Percentiles rank a stretch among this genome's conserved stretches.
Evolutionary conservation across 768 basidiomycete genomes (phyloP).

Genomic region (Pleurotus giganteus): DNA sequence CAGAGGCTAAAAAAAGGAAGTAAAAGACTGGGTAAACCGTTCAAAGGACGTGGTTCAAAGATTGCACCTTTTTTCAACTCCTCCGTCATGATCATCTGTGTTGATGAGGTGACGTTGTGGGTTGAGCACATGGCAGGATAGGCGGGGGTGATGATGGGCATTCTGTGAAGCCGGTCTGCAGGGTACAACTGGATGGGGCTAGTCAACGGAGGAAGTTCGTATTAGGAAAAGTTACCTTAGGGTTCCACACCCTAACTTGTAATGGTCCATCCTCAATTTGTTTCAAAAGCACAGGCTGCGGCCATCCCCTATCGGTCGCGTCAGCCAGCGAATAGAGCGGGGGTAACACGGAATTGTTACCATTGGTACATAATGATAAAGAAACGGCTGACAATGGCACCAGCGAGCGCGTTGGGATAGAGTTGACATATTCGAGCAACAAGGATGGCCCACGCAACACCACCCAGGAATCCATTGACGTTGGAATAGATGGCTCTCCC

Average conservation of each 20-base stretch:
- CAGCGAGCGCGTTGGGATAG: constrained; percentile 92
- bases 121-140: constrained; percentile 99
- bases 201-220: not conserved
- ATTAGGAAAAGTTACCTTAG: constrained; percentile 54
- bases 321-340: constrained; percentile 10
- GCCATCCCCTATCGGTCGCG: constrained; percentile 79
- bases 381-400: constrained; percentile 95
- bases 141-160: constrained; percentile 99
- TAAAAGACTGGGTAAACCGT: not conserved
- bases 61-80: constrained; percentile 86
- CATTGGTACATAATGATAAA: constrained; percentile 99
- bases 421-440: constrained; percentile 99
- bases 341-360: constrained; percentile 38
- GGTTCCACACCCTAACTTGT: constrained; percentile 97
- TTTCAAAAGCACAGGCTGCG: constrained; percentile 94
- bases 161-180: constrained; percentile 89
- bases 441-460: constrained; percentile 98
- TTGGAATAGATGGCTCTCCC: constrained; percentile 97
- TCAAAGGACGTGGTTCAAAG: constrained; percentile 3
- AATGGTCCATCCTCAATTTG: constrained; percentile 95
- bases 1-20: constrained; percentile 62
- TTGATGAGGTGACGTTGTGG: constrained; percentile 95
- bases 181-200: constrained; percentile 70
- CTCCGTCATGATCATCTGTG: constrained; percentile 93
- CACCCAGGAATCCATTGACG: constrained; percentile 95